Evolutionary conservation across 2,329 filamentous ascomycete species (phyloP).

Genomic region (Trichoderma aggressivum): DNA sequence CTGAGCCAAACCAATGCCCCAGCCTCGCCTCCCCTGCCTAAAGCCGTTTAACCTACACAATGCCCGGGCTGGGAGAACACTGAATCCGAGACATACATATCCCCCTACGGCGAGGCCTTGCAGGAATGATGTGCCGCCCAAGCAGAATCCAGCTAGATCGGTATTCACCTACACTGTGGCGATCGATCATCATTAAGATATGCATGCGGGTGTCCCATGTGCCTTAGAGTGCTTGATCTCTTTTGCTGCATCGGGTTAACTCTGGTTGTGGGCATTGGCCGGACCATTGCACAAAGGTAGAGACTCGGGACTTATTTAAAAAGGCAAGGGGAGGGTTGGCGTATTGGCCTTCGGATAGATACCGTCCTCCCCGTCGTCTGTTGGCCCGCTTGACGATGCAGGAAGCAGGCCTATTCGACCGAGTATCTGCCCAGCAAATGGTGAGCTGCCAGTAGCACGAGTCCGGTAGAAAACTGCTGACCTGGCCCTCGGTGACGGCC

Average conservation of each 20-base stretch:
- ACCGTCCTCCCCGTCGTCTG: conserved; percentile 7
- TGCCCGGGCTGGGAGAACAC: neutral
- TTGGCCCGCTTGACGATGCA: neutral
- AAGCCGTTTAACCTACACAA: neutral
- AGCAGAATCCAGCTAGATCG: conserved; percentile 11
- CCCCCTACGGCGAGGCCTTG: conserved; percentile 1
- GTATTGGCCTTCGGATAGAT: conserved; percentile 3
- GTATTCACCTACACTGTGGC: conserved; percentile 4
- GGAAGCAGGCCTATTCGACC: conserved; percentile 6
- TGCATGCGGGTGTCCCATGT: conserved; percentile 17
- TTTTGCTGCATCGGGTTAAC: conserved; percentile 7
- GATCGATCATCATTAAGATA: conserved; percentile 16
- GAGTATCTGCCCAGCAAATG: conserved; percentile 6
- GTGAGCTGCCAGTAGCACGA: neutral
- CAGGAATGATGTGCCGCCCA: conserved; percentile 9
- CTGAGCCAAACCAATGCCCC: neutral
- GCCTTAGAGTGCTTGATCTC: conserved; percentile 12
- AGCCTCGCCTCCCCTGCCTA: conserved; percentile 4
- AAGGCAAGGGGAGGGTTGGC: conserved; percentile 5
- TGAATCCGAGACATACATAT: conserved; percentile 8
- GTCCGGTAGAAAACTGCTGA: neutral
- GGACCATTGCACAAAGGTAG: conserved; percentile 6
- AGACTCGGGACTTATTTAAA: neutral
- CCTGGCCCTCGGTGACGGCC: neutral
- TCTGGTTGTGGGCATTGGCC: conserved; percentile 4